Evolutionary conservation across 116 monocot species (phyloP).

Genomic region (Dioscorea cayenensis): DNA sequence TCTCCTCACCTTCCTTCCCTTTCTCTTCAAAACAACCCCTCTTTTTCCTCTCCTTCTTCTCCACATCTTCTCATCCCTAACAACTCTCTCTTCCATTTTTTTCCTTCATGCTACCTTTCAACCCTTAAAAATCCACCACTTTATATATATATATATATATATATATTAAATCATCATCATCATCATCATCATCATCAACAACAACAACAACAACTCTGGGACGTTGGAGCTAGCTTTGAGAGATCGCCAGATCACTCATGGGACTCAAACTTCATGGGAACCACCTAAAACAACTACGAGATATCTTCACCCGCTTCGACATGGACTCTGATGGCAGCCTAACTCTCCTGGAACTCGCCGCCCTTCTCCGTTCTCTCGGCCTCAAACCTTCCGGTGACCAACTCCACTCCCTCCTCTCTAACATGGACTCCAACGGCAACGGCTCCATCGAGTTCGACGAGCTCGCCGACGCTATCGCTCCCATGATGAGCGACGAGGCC

Average conservation of each 20-base stretch:
- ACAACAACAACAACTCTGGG: neutral
- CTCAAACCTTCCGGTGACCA: conserved; percentile 52
- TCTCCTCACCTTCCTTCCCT: neutral
- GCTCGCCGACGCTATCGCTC: conserved; percentile 44
- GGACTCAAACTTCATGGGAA: neutral
- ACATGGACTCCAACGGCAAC: conserved; percentile 58
- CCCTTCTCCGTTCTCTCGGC: conserved; percentile 54
- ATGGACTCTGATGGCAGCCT: conserved; percentile 42
- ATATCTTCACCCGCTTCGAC: conserved; percentile 39
- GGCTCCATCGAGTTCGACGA: conserved; percentile 63
- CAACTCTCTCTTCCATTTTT: neutral
- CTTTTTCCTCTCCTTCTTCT: neutral
- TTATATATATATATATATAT: too few relatives aligned
- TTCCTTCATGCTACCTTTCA: neutral
- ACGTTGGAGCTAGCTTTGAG: neutral
- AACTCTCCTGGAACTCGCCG: conserved; percentile 43
- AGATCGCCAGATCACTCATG: neutral
- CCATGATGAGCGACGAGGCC: conserved; percentile 39
- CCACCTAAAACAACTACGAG: conserved; percentile 33
- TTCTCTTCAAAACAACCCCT: neutral
- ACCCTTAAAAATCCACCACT: neutral
- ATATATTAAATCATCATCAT: too few relatives aligned
- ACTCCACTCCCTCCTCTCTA: conserved; percentile 38
- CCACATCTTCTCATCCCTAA: neutral
- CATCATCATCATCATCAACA: too few relatives aligned